Evolutionary conservation across 2,329 filamentous ascomycete genomes (phyloP).

Genomic region (Talaromyces pinophilus): DNA sequence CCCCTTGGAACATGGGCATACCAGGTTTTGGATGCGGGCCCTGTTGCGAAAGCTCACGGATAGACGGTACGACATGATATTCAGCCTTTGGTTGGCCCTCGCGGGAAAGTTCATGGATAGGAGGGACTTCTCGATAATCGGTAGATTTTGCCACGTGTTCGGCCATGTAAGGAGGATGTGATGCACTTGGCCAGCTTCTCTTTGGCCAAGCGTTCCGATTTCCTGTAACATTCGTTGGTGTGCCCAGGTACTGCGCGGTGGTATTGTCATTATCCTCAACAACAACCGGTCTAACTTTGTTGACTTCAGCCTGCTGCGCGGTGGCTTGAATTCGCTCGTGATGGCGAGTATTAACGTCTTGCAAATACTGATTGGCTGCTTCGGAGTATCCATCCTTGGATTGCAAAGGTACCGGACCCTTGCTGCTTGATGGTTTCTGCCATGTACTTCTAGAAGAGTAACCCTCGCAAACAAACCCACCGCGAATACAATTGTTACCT

Average conservation of each 20-base stretch:
- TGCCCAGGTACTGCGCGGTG: constrained; percentile 43
- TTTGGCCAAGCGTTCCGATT: constrained; percentile 45
- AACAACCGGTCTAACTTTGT: constrained; percentile 49
- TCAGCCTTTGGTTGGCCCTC: constrained; percentile 42
- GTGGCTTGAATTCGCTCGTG: constrained; percentile 43
- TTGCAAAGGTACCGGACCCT: constrained; percentile 71
- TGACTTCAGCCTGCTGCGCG: constrained; percentile 44
- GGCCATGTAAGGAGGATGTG: constrained; percentile 40
- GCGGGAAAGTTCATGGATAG: constrained; percentile 44
- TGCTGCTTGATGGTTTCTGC: constrained; percentile 73
- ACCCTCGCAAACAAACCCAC: constrained; percentile 86
- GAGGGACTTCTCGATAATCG: constrained; percentile 44
- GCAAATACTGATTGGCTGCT: constrained; percentile 38
- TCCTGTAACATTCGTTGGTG: constrained; percentile 39
- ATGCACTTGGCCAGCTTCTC: constrained; percentile 39
- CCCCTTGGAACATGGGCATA: constrained; percentile 41
- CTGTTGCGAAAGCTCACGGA: constrained; percentile 44
- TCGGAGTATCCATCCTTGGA: constrained; percentile 69
- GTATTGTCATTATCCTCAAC: constrained; percentile 48
- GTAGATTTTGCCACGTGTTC: constrained; percentile 41
- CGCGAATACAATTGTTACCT: constrained; percentile 88
- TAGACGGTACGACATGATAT: constrained; percentile 44
- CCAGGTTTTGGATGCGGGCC: constrained; percentile 38
- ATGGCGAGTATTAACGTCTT: constrained; percentile 39
- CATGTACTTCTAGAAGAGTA: constrained; percentile 79